Evolutionary conservation across 2,329 filamentous ascomycete genomes (phyloP), one percentile per base, ranked within the genome.

Genomic region (Ophiostoma angusticollis): DNA sequence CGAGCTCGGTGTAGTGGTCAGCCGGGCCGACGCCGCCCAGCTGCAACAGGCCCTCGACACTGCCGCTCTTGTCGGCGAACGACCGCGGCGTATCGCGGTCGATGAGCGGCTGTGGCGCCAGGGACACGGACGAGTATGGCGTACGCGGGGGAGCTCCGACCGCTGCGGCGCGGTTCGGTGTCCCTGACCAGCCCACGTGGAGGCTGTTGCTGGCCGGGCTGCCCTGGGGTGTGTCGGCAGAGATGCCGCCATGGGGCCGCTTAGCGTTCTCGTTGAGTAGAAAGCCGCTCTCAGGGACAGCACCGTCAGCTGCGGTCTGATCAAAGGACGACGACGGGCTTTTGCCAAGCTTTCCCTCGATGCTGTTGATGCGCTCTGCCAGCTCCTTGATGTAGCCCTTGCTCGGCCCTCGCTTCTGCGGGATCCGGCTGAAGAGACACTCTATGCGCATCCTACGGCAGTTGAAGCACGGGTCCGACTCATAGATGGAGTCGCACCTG

Each of bases 371-470:
- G 19, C 86, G 70, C 54, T 93, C 85, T 18, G 85, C 84, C 17
- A 94, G 70, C 57, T 93, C 85, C 55, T 93, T 93, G 56, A 94
- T 94, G 51, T 93, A 93, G 70, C 86, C 86, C 70, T 93, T 94
- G 54, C 81, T 91, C 3, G 86, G 85, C 2, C 86, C 85, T 44
- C 84, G 72, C 59, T 91, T 93, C 68, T 91, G 84, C 1, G 84
- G 85, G 39, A 91, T 79, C 36, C 86, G 74, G 57, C 83, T 93
- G 54, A 93, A 94, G 16, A 86, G 70, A 59, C 86, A 94, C 17
- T 67, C 65, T n/a, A 78, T 72, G n/a, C 73, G 72, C 7, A 83
- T 78, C 38, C 84, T 74, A 39, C 78, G 76, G 56, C 86, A 93
- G 52, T 84, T 89, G 3, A 81, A 82, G 52, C 86, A 94, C 6